Evolutionary conservation across 2,329 filamentous ascomycete species (phyloP).

Genomic region (Boeremia lycopersici): DNA sequence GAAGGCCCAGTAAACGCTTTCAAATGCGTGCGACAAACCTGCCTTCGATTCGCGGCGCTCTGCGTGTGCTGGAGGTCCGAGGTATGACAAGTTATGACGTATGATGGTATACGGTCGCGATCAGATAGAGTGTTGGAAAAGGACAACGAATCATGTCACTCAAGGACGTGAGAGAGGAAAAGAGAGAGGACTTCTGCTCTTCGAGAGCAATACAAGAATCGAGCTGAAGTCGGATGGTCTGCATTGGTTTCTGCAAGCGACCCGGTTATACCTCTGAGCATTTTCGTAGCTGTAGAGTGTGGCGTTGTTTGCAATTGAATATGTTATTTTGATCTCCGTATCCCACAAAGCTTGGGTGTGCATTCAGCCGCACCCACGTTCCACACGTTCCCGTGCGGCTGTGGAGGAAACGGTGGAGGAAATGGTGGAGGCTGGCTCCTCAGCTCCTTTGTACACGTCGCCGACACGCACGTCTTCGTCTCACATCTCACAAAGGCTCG

Average conservation of each 20-base stretch:
- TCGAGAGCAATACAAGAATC: background rate
- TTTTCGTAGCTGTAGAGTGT: constrained; percentile 17
- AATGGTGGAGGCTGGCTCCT: background rate
- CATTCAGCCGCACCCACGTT: constrained; percentile 6
- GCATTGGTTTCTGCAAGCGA: constrained; percentile 1
- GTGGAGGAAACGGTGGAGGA: constrained; percentile 1
- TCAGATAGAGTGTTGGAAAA: constrained; percentile 3
- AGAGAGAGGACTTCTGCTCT: background rate
- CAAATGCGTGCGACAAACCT: constrained; percentile 19
- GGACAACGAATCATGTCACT: background rate
- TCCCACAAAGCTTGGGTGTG: background rate
- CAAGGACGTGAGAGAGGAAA: background rate
- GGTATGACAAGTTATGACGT: constrained; percentile 32
- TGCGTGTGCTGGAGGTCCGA: constrained; percentile 17
- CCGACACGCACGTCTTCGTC: no score
- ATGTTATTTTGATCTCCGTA: constrained; percentile 2
- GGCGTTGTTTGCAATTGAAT: constrained; percentile 14
- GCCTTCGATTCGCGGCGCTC: constrained; percentile 22
- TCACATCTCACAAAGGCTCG: no score
- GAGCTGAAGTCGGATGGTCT: constrained; percentile 9
- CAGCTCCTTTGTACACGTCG: no score
- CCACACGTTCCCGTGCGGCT: constrained; percentile 2
- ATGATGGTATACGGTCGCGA: constrained; percentile 23
- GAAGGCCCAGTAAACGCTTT: constrained; percentile 61
- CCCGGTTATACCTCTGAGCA: constrained; percentile 17